Conservation (phyloP, 176 grass and related monocot genomes). For the Ananas comosus region DNA sequence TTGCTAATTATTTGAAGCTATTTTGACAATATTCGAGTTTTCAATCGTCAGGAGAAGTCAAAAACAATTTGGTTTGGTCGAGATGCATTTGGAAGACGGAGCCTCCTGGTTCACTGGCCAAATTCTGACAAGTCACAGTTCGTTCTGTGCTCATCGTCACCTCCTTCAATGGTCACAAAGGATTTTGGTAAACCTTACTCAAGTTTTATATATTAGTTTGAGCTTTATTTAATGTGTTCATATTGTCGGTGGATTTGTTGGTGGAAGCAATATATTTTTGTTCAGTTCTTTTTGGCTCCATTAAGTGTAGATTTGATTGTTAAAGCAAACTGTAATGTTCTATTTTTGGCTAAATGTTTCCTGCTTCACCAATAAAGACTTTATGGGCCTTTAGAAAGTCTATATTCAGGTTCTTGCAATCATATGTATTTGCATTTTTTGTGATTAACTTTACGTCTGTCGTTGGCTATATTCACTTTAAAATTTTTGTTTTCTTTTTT, state of each 20-base stretch:
- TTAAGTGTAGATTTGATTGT: too few species aligned
- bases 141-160: constrained; percentile 69
- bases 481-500: too few species aligned
- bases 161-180: constrained; percentile 27
- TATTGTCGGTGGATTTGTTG: background rate
- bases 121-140: constrained; percentile 55
- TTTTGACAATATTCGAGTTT: background rate
- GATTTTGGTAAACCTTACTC: constrained; percentile 29
- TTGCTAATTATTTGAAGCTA: background rate
- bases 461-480: too few species aligned
- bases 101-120: constrained; percentile 84
- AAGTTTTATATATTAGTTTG: background rate
- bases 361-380: too few species aligned
- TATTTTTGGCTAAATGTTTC: too few species aligned
- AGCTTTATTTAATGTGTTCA: too few species aligned
- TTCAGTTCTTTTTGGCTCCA: too few species aligned
- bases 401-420: too few species aligned
- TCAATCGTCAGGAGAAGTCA: constrained; percentile 41
- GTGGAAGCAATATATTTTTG: background rate
- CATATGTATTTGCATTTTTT: too few species aligned
- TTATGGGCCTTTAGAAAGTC: too few species aligned
- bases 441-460: too few species aligned
- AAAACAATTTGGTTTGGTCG: constrained; percentile 68
- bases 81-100: constrained; percentile 85
- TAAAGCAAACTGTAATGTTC: too few species aligned